A percentile compares a stretch with the other conserved stretches of the same genome.
Conservation (phyloP, 352 stramenopile species). For the Pythium phragmiticola region DNA sequence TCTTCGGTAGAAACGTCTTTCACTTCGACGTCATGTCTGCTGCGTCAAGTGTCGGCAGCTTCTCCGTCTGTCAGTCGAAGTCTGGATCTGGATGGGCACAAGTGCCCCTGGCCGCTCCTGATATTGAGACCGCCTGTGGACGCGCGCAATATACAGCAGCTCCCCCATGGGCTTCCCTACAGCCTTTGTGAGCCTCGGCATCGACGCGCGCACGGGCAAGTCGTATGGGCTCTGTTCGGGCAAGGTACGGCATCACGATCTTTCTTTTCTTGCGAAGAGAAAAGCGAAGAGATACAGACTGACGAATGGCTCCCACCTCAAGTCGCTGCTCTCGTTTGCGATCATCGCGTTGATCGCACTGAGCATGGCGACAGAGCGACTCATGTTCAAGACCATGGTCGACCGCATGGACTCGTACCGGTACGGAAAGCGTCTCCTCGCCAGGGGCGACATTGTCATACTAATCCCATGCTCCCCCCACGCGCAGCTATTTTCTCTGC, state of each 20-base stretch:
- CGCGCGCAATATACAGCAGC: background rate
- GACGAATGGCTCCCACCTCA: background rate
- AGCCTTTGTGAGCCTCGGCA: constrained; percentile 79
- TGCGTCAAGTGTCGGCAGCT: background rate
- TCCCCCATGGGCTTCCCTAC: constrained; percentile 62
- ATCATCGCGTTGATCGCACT: constrained; percentile 74
- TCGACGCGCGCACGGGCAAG: constrained; percentile 83
- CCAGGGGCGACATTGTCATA: background rate
- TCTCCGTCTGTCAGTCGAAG: background rate
- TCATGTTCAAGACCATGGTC: constrained; percentile 89
- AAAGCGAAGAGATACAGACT: background rate
- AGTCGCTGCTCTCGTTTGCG: constrained; percentile 78
- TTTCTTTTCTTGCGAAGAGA: background rate
- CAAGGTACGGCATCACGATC: constrained; percentile 43
- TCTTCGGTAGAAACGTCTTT: too few species aligned
- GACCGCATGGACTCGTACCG: constrained; percentile 89
- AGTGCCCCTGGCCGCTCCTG: background rate
- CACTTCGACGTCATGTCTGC: too few species aligned
- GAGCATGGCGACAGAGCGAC: constrained; percentile 76
- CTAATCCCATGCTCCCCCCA: too few species aligned
- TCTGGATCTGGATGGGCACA: background rate
- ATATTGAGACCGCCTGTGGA: background rate
- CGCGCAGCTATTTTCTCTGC: constrained; percentile 71
- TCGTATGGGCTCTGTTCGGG: constrained; percentile 81
- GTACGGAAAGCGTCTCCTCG: constrained; percentile 27